Percentiles rank a stretch among this genome's conserved stretches.
phyloP scores from a whole-genome alignment of 2,329 filamentous ascomycete species.

The Colletotrichum tamarilloi region DNA sequence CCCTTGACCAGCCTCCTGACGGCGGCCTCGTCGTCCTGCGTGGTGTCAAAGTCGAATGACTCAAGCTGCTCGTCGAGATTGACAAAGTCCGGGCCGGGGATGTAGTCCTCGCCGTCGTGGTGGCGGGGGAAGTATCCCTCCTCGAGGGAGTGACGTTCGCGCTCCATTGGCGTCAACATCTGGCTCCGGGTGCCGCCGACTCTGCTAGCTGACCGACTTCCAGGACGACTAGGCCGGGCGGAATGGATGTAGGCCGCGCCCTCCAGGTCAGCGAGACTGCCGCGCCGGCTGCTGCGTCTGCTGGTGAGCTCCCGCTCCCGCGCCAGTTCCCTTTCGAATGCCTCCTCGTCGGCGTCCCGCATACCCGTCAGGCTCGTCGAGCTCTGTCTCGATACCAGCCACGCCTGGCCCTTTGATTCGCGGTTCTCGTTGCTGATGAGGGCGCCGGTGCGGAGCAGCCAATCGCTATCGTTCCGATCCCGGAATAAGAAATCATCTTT shows the following conservation, averaged over 20 bases:
- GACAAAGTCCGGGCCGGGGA: conserved; percentile 70
- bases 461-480: conserved; percentile 67
- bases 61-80: conserved; percentile 70
- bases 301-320: conserved; percentile 62
- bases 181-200: conserved; percentile 54
- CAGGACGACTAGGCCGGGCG: conserved; percentile 42
- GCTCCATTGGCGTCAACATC: conserved; percentile 58
- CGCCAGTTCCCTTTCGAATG: conserved; percentile 62
- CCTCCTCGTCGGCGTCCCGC: conserved; percentile 63
- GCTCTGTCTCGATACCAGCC: conserved; percentile 74
- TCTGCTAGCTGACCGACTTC: conserved; percentile 62
- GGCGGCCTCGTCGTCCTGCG: conserved; percentile 67
- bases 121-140: conserved; percentile 57
- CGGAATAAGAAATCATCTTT: conserved; percentile 28
- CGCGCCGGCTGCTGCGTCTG: conserved; percentile 59
- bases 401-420: conserved; percentile 76
- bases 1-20: conserved; percentile 67
- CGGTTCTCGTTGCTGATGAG: conserved; percentile 70
- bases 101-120: conserved; percentile 47
- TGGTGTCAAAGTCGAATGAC: conserved; percentile 61
- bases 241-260: conserved; percentile 39
- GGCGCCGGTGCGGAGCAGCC: conserved; percentile 73
- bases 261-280: conserved; percentile 55
- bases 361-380: conserved; percentile 70
- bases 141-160: conserved; percentile 47